These are phyloP conservation scores for Hypoxylon rubiginosum DNA, from an alignment of 2,329 filamentous ascomycete species.

Conservation along the genomic window DNA sequence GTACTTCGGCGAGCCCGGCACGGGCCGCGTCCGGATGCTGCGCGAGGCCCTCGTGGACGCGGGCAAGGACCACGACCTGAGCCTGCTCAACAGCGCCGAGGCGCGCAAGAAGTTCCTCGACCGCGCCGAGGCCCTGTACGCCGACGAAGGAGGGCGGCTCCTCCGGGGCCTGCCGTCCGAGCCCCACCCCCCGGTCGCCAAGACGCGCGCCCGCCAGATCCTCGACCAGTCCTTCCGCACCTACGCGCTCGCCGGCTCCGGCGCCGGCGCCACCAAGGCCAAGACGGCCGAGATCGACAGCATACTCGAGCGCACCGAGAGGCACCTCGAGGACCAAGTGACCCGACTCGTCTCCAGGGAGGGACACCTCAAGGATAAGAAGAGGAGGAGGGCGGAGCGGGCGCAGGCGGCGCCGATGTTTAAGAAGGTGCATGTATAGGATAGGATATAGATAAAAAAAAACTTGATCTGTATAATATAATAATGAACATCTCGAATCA, in stretches of 20 bases:
- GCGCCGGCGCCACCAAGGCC: constrained; percentile 8
- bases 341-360: background rate
- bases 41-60: constrained; percentile 47
- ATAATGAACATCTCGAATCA: constrained; percentile 17
- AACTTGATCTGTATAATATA: constrained; percentile 13
- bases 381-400: constrained; percentile 15
- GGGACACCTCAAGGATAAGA: constrained; percentile 1
- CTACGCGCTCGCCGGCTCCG: background rate
- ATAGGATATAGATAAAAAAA: no score
- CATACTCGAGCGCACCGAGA: constrained; percentile 24
- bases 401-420: background rate
- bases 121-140: constrained; percentile 53
- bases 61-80: constrained; percentile 19
- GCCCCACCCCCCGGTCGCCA: constrained; percentile 3
- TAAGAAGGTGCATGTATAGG: background rate
- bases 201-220: constrained; percentile 37
- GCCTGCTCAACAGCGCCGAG: no score
- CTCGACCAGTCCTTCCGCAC: constrained; percentile 13
- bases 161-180: background rate
- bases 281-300: constrained; percentile 44
- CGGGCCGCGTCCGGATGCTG: constrained; percentile 62
- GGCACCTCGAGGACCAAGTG: background rate
- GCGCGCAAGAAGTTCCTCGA: no score
- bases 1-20: constrained; percentile 68
- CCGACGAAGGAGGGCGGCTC: constrained; percentile 27